Evolutionary conservation across 106 monocot genomes (phyloP).

Genomic region (Acorus gramineus): DNA sequence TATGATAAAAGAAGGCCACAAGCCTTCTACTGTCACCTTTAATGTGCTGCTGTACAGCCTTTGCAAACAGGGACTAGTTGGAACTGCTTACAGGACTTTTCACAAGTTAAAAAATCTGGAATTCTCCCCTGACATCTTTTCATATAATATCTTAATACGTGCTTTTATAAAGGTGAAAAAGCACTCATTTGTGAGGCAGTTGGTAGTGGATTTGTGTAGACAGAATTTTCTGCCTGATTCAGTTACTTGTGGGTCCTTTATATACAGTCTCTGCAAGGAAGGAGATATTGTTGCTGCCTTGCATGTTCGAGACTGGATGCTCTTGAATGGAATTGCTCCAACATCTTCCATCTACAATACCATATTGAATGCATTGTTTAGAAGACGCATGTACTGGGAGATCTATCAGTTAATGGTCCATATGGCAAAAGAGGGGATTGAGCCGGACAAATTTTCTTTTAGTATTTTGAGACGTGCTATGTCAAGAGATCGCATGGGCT

Average conservation of each 20-base stretch:
- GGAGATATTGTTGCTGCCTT: conserved; percentile 19
- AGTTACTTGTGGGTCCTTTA: conserved; percentile 29
- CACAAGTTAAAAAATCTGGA: conserved; percentile 15
- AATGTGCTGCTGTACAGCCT: conserved; percentile 35
- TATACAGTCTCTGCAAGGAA: conserved; percentile 24
- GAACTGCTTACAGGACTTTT: conserved; percentile 18
- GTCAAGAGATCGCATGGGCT: conserved; percentile 20
- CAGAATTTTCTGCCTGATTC: conserved; percentile 29
- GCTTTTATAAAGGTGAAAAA: conserved; percentile 17
- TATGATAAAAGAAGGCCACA: conserved; percentile 25
- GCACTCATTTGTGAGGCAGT: conserved; percentile 2
- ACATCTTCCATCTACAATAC: conserved; percentile 32
- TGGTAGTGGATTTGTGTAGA: conserved; percentile 27
- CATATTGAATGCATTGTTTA: conserved; percentile 30
- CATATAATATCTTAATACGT: conserved; percentile 53
- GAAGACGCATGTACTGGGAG: conserved; percentile 22
- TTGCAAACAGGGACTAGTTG: conserved; percentile 21
- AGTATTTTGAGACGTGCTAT: conserved; percentile 20
- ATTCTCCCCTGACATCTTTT: conserved; percentile 31
- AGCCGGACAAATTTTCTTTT: conserved; percentile 31
- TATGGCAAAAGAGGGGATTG: conserved; percentile 35
- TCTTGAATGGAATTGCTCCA: conserved; percentile 18
- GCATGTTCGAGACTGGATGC: conserved; percentile 24
- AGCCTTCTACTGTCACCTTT: conserved; percentile 25
- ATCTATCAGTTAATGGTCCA: conserved; percentile 23